Percentiles rank a stretch among this genome's conserved stretches.
phyloP scores from a whole-genome alignment of 176 grass and related monocot genomes.

The Avena insularis region DNA sequence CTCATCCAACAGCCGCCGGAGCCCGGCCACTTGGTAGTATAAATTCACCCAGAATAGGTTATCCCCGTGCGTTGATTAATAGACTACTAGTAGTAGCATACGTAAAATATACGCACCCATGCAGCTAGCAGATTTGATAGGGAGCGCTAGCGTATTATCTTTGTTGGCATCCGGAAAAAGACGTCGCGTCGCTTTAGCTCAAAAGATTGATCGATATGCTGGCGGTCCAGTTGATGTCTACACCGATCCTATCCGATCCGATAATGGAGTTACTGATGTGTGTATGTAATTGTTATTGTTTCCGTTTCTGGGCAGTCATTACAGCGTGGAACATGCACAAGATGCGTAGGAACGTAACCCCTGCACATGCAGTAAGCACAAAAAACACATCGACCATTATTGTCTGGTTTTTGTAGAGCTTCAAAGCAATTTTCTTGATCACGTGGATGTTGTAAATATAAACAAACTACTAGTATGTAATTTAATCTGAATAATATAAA shows the following conservation, averaged over 20 bases:
- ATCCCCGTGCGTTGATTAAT: neutral
- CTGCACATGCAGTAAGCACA: too few relatives aligned
- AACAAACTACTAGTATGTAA: too few relatives aligned
- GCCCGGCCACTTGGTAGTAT: neutral
- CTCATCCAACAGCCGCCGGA: neutral
- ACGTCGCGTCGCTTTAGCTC: neutral
- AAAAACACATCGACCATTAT: too few relatives aligned
- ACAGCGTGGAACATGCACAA: too few relatives aligned
- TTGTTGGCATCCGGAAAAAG: neutral
- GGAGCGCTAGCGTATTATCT: neutral
- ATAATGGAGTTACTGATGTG: neutral
- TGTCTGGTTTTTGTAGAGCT: too few relatives aligned
- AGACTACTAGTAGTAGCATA: neutral
- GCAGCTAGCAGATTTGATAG: neutral
- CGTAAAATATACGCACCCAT: neutral
- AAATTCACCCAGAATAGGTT: neutral
- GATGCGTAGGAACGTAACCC: too few relatives aligned
- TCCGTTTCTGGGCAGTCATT: too few relatives aligned
- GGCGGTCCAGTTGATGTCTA: neutral
- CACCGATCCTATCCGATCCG: neutral
- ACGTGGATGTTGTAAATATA: too few relatives aligned
- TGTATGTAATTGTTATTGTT: too few relatives aligned
- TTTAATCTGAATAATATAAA: too few relatives aligned
- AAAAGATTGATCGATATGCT: conserved; percentile 3
- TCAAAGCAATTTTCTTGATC: too few relatives aligned